Evolutionary conservation across 495 filamentous ascomycete genomes (phyloP).

Genomic region (Aspergillus olivimuriae): DNA sequence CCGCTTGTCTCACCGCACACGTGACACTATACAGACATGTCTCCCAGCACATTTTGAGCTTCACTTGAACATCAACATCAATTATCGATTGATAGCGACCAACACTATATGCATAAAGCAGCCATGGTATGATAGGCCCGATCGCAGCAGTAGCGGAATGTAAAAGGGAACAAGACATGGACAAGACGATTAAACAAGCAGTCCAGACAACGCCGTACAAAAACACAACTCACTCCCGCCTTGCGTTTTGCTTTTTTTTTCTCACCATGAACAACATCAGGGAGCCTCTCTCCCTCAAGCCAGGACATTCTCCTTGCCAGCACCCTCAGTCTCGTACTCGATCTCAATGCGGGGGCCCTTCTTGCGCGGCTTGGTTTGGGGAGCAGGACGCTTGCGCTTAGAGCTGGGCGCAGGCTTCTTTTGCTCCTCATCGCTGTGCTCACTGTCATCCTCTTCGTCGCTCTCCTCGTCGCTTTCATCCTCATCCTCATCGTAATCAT

Average conservation of each 20-base stretch:
- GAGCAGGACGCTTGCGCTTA: conserved; percentile 62
- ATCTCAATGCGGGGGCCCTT: conserved; percentile 63
- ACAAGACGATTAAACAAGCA: conserved; percentile 10
- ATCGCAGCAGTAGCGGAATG: conserved; percentile 22
- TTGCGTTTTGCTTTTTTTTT: conserved; percentile 22
- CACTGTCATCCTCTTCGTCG: conserved; percentile 36
- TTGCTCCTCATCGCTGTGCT: conserved; percentile 30
- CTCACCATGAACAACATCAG: too few relatives aligned
- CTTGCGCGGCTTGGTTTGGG: conserved; percentile 57
- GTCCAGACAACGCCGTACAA: conserved; percentile 37
- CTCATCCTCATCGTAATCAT: conserved; percentile 43
- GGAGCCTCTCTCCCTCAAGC: conserved; percentile 27
- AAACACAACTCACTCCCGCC: conserved; percentile 16
- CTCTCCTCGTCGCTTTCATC: conserved; percentile 44
- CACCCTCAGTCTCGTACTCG: conserved; percentile 62
- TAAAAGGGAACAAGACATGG: neutral
- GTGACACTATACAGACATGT: conserved; percentile 6
- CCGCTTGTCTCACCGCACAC: conserved; percentile 12
- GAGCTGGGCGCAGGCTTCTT: conserved; percentile 50
- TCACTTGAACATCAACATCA: neutral
- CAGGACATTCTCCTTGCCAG: conserved; percentile 41
- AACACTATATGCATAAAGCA: conserved; percentile 10
- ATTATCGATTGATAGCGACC: neutral
- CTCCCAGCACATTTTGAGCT: neutral
- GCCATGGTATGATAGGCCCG: conserved; percentile 33